A percentile compares a stretch with the other conserved stretches of the same genome.
Evolutionary conservation across 306 rosid genomes (phyloP).

Genomic region (Lathyrus sativus): DNA sequence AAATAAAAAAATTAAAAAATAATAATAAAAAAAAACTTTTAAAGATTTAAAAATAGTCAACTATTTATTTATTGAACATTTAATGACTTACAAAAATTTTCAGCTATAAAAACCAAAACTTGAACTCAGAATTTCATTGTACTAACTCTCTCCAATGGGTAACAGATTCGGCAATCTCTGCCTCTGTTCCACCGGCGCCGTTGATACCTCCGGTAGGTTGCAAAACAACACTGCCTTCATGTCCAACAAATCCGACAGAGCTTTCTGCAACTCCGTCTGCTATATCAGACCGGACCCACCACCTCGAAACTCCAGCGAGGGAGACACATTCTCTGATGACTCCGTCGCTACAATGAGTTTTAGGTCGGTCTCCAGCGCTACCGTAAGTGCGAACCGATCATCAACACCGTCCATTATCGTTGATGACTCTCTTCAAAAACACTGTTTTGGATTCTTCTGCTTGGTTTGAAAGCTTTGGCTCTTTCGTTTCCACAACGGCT

Average conservation of each 20-base stretch:
- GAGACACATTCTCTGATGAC: constrained; percentile 27
- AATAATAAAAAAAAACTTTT: background rate
- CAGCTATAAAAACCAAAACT: constrained; percentile 24
- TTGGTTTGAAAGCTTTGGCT: constrained; percentile 65
- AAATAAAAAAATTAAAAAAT: background rate
- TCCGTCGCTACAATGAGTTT: constrained; percentile 46
- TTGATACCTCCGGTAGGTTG: constrained; percentile 53
- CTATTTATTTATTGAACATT: background rate
- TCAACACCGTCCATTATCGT: constrained; percentile 62
- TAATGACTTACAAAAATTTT: background rate
- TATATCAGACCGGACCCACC: constrained; percentile 58
- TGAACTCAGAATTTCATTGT: background rate
- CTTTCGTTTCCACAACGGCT: constrained; percentile 52
- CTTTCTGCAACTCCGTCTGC: constrained; percentile 57
- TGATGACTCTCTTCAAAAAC: constrained; percentile 41
- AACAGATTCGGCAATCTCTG: constrained; percentile 52
- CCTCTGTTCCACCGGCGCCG: constrained; percentile 52
- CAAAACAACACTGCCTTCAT: constrained; percentile 35
- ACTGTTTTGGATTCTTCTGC: constrained; percentile 57
- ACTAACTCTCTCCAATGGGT: constrained; percentile 54
- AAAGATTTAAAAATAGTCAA: constrained; percentile 51
- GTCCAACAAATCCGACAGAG: constrained; percentile 18
- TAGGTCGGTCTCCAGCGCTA: constrained; percentile 71
- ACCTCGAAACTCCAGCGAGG: background rate
- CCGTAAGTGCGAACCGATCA: constrained; percentile 76